Percentiles rank a stretch among this genome's conserved stretches.
phyloP scores from a whole-genome alignment of 2,329 filamentous ascomycete genomes.

The Xylaria sp. region DNA sequence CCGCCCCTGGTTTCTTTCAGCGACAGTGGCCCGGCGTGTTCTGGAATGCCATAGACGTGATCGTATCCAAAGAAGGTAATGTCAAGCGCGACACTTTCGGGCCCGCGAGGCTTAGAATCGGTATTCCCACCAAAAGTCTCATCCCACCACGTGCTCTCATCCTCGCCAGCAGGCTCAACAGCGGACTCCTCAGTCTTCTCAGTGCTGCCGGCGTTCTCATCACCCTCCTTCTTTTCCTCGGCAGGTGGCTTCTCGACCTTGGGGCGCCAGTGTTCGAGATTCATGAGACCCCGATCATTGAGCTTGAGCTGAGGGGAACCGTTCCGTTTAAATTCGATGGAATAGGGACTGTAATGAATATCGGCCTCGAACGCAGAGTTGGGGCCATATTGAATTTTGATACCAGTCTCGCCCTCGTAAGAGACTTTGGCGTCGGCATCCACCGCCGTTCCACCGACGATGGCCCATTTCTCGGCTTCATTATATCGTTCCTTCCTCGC shows the following conservation, averaged over 20 bases:
- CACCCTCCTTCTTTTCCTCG: slow-evolving; percentile 61
- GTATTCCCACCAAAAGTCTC: slow-evolving; percentile 96
- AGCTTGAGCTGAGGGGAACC: slow-evolving; percentile 84
- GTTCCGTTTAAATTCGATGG: slow-evolving; percentile 86
- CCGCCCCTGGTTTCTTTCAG: slow-evolving; percentile 91
- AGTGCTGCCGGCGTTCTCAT: slow-evolving; percentile 56
- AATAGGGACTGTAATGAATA: slow-evolving; percentile 84
- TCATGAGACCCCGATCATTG: slow-evolving; percentile 89
- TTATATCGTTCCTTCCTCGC: slow-evolving; percentile 94
- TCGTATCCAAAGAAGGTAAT: slow-evolving; percentile 92
- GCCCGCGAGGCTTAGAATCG: slow-evolving; percentile 92
- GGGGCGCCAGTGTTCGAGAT: slow-evolving; percentile 93
- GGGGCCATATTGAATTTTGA: slow-evolving; percentile 83
- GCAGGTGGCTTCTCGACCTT: slow-evolving; percentile 73
- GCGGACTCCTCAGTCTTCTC: slow-evolving; percentile 55
- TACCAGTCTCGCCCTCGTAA: slow-evolving; percentile 71
- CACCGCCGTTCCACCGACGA: slow-evolving; percentile 81
- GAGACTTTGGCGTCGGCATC: slow-evolving; percentile 77
- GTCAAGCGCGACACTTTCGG: slow-evolving; percentile 90
- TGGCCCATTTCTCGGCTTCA: slow-evolving; percentile 84
- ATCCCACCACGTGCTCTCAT: slow-evolving; percentile 97
- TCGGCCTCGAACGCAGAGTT: slow-evolving; percentile 80
- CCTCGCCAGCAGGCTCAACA: slow-evolving; percentile 58
- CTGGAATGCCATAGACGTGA: slow-evolving; percentile 93
- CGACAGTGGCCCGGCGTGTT: slow-evolving; percentile 88